phyloP scores from a whole-genome alignment of 768 basidiomycete species.

The Myochromella boudieri region DNA sequence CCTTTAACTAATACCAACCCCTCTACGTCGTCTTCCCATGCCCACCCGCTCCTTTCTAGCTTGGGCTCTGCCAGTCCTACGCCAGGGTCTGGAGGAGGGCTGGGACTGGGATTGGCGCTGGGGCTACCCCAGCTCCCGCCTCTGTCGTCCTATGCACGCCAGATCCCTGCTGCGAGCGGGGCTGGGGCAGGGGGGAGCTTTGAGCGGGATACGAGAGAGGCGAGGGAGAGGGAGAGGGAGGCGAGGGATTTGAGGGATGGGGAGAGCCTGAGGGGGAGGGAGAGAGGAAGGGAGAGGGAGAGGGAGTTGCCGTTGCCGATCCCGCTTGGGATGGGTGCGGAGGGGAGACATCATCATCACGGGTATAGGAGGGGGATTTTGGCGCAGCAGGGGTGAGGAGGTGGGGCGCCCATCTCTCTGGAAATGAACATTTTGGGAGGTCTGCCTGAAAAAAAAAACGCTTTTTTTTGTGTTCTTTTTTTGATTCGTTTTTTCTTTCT shows the following conservation, averaged over 20 bases:
- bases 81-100: constrained; percentile 12
- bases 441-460: background rate
- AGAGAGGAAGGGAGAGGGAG: constrained; percentile 55
- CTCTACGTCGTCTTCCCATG: too few species aligned
- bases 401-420: too few species aligned
- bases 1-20: constrained; percentile 34
- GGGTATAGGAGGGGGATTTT: constrained; percentile 36
- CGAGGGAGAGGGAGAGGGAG: constrained; percentile 33
- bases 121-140: constrained; percentile 1
- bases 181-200: background rate
- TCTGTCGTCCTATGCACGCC: background rate
- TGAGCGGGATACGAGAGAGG: background rate
- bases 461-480: background rate
- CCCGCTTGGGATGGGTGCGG: constrained; percentile 43
- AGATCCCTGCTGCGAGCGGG: too few species aligned
- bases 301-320: constrained; percentile 46
- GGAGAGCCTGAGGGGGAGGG: constrained; percentile 45
- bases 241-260: constrained; percentile 40
- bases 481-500: background rate
- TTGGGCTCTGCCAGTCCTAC: background rate
- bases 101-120: constrained; percentile 16
- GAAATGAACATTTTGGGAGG: background rate
- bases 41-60: too few species aligned
- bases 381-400: constrained; percentile 30
- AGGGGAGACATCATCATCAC: constrained; percentile 33